These are phyloP conservation scores for Vitis amurensis DNA, from an alignment of 164 flowering plant species.

Conservation along the genomic window DNA sequence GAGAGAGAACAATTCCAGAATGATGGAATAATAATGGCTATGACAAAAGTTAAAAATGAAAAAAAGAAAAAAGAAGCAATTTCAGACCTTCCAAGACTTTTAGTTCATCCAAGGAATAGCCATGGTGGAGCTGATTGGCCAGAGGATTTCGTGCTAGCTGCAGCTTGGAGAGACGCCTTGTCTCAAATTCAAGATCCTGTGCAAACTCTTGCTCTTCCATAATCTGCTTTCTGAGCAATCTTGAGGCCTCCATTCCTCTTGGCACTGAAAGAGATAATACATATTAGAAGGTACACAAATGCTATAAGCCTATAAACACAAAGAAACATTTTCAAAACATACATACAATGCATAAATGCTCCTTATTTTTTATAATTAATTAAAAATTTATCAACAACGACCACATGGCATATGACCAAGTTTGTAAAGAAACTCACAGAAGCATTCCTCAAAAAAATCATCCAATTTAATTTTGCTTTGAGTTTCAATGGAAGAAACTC, in stretches of 20 bases:
- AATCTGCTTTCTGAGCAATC: slow-evolving; percentile 25
- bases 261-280: slow-evolving; percentile 19
- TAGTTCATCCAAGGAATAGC: slow-evolving; percentile 17
- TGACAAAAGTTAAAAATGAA: not conserved
- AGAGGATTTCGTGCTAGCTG: slow-evolving; percentile 13
- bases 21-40: not conserved
- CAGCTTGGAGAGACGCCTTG: slow-evolving; percentile 13
- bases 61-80: not conserved
- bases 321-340: no score
- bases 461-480: no score
- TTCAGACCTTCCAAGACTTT: slow-evolving; percentile 29
- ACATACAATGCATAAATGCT: no score
- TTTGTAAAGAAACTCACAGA: no score
- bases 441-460: no score
- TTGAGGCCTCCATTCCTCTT: slow-evolving; percentile 26
- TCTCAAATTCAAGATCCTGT: slow-evolving; percentile 31
- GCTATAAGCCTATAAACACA: no score
- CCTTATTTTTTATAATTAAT: no score
- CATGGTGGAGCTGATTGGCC: slow-evolving; percentile 10
- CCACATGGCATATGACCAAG: no score
- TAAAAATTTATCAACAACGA: no score
- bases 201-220: slow-evolving; percentile 26
- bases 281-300: not conserved
- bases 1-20: no score
- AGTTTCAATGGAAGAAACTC: no score